A percentile compares a stretch with the other conserved stretches of the same genome.
phyloP scores from a whole-genome alignment of 2,329 filamentous ascomycete genomes.

The Xylaria sp. region DNA sequence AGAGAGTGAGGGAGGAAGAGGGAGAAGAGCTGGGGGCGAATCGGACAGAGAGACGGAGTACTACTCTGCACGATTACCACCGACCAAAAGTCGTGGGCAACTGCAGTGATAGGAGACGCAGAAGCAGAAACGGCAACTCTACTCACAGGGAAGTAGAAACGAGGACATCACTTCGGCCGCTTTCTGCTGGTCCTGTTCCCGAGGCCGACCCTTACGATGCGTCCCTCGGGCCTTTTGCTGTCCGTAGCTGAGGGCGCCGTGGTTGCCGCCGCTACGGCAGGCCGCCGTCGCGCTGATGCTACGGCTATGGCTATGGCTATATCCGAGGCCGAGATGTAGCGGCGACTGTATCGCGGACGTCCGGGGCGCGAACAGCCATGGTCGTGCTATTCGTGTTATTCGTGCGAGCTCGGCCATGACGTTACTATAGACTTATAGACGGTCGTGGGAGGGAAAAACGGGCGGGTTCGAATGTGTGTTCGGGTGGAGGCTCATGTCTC shows the following conservation, averaged over 20 bases:
- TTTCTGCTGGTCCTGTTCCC: not conserved
- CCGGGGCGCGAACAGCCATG: constrained; percentile 33
- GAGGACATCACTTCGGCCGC: constrained; percentile 22
- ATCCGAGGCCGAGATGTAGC: constrained; percentile 26
- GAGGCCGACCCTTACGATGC: not conserved
- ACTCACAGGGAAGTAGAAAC: constrained; percentile 43
- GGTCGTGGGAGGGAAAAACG: not conserved
- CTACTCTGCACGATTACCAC: not conserved
- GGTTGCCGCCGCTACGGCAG: not conserved
- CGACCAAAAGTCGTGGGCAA: not conserved
- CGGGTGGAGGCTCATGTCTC: constrained; percentile 30
- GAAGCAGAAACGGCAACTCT: not conserved
- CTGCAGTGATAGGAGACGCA: not conserved
- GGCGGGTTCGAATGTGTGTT: not conserved
- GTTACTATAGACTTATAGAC: not conserved
- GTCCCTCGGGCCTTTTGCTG: not conserved
- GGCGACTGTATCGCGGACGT: not conserved
- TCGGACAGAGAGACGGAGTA: not conserved
- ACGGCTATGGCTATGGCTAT: constrained; percentile 18
- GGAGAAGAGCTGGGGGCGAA: not conserved
- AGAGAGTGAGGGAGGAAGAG: not conserved
- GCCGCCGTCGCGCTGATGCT: constrained; percentile 34
- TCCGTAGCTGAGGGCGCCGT: not conserved
- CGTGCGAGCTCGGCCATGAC: constrained; percentile 40
- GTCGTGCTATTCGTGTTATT: constrained; percentile 38